phyloP scores from a whole-genome alignment of 2,329 filamentous ascomycete genomes.

The Colletotrichum filicis region DNA sequence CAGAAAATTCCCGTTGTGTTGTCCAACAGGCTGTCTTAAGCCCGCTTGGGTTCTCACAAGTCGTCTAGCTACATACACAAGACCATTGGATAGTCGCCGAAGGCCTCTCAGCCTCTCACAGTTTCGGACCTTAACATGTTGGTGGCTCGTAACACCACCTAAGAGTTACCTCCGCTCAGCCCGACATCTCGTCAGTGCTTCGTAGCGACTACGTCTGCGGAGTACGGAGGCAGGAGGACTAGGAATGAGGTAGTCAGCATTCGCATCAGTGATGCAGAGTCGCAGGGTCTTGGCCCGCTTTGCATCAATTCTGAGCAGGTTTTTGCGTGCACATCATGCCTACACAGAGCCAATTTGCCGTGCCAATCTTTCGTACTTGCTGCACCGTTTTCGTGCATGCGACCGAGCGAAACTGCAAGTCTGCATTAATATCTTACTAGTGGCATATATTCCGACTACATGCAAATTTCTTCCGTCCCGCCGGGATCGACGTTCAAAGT shows the following conservation, averaged over 20 bases:
- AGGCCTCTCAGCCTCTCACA: background rate
- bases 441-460: background rate
- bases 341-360: background rate
- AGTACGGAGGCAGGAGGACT: background rate
- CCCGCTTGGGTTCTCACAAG: background rate
- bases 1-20: background rate
- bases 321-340: constrained; percentile 6
- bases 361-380: background rate
- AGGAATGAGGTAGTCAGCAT: background rate
- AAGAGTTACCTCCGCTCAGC: background rate
- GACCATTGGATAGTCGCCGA: background rate
- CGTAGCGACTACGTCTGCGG: background rate
- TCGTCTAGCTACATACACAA: background rate
- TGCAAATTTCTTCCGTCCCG: background rate
- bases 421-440: background rate
- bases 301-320: constrained; percentile 12
- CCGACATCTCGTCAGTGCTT: background rate
- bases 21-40: background rate
- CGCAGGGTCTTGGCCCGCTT: background rate
- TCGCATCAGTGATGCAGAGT: background rate
- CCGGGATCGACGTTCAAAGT: background rate
- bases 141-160: background rate
- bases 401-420: background rate
- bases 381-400: background rate
- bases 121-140: background rate